Conservation (phyloP, 805 yeast species). For the Lipomyces mesembrius region DNA sequence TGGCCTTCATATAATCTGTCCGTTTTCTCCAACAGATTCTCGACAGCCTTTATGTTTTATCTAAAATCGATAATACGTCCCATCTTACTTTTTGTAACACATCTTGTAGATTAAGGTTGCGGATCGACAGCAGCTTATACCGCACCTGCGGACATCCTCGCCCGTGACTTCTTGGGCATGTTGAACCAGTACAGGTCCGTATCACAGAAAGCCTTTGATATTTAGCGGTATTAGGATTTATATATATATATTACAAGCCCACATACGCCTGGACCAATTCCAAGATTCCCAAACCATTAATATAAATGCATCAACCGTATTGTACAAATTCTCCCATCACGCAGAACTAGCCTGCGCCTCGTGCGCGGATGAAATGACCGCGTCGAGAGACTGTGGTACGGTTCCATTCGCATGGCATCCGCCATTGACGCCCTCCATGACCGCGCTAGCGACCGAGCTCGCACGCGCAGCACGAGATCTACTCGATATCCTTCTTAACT, state of each 20-base stretch:
- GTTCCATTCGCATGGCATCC: conserved; percentile 1
- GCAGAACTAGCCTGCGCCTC: neutral
- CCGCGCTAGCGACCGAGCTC: neutral
- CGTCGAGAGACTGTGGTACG: conserved; percentile 6
- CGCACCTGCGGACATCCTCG: too few species aligned
- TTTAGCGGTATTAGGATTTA: too few species aligned
- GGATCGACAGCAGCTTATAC: too few species aligned
- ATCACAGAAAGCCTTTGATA: too few species aligned
- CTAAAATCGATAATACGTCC: too few species aligned
- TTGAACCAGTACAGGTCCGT: too few species aligned
- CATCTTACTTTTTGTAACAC: too few species aligned
- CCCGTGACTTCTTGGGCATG: too few species aligned
- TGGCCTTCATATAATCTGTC: too few species aligned
- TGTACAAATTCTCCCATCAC: neutral
- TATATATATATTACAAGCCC: neutral
- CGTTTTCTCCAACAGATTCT: too few species aligned
- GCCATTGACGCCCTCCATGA: neutral
- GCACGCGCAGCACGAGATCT: neutral
- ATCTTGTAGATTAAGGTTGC: too few species aligned
- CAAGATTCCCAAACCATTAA: neutral
- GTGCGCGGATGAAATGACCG: neutral
- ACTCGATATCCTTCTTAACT: conserved; percentile 16
- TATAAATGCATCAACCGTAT: neutral
- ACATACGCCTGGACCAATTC: neutral
- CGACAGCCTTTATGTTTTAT: too few species aligned